phyloP scores from a whole-genome alignment of 2,329 filamentous ascomycete species.

The Microcyclospora pomicola region DNA sequence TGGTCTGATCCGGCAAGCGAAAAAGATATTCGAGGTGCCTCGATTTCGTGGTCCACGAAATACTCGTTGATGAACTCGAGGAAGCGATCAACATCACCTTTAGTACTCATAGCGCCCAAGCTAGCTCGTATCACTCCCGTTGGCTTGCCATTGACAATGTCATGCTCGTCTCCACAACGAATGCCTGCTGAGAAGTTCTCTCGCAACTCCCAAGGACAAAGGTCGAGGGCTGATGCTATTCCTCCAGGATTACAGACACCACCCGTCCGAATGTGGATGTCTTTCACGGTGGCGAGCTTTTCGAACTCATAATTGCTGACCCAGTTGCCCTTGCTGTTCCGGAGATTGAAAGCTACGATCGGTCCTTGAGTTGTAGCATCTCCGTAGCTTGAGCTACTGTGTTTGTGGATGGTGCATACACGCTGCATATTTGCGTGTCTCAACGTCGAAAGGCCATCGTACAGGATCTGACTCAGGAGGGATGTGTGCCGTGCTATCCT shows the following conservation, averaged over 20 bases:
- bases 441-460: slow-evolving; percentile 43
- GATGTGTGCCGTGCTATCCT: slow-evolving; percentile 57
- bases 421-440: slow-evolving; percentile 53
- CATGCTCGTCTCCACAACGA: slow-evolving; percentile 70
- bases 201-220: slow-evolving; percentile 70
- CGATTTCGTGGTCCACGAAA: slow-evolving; percentile 14
- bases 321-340: slow-evolving; percentile 55
- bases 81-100: slow-evolving; percentile 59
- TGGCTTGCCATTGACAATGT: slow-evolving; percentile 70
- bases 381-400: slow-evolving; percentile 4
- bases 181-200: slow-evolving; percentile 74
- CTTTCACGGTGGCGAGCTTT: slow-evolving; percentile 64
- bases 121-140: slow-evolving; percentile 79
- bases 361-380: slow-evolving; percentile 45
- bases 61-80: slow-evolving; percentile 28
- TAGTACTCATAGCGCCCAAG: slow-evolving; percentile 77
- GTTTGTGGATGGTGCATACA: slow-evolving; percentile 53
- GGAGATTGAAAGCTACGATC: slow-evolving; percentile 71
- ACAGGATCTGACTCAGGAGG: slow-evolving; percentile 47
- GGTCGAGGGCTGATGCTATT: slow-evolving; percentile 55
- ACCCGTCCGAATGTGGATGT: slow-evolving; percentile 75
- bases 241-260: slow-evolving; percentile 87
- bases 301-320: slow-evolving; percentile 74
- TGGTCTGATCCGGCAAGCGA: slow-evolving; percentile 2
- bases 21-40: slow-evolving; percentile 1